Conservation (phyloP, 2,329 filamentous ascomycete genomes). For the Colletotrichum musicola region DNA sequence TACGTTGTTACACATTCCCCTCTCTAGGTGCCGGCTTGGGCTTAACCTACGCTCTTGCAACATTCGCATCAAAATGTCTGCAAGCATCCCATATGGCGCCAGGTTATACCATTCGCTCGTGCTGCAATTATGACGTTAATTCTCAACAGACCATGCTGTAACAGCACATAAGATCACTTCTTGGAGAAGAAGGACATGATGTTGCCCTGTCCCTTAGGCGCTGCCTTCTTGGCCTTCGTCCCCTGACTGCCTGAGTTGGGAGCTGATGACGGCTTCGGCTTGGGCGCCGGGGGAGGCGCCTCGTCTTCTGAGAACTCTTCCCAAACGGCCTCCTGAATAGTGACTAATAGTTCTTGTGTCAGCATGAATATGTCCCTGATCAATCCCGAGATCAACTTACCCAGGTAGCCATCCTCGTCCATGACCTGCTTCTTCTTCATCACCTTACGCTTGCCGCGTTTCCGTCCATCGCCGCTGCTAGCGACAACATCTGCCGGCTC, state of each 20-base stretch:
- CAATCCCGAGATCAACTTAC: slow-evolving; percentile 61
- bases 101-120: not conserved
- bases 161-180: slow-evolving; percentile 62
- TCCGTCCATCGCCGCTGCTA: slow-evolving; percentile 69
- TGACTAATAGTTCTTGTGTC: slow-evolving; percentile 68
- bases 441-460: slow-evolving; percentile 82
- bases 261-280: slow-evolving; percentile 61
- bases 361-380: not conserved
- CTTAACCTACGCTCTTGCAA: not conserved
- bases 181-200: slow-evolving; percentile 96
- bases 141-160: not conserved
- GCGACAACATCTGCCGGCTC: slow-evolving; percentile 66
- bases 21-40: no score
- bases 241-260: slow-evolving; percentile 60
- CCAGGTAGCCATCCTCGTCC: slow-evolving; percentile 91
- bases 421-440: slow-evolving; percentile 90
- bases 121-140: not conserved
- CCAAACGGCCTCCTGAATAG: slow-evolving; percentile 86
- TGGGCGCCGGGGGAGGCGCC: slow-evolving; percentile 64
- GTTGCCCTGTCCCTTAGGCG: slow-evolving; percentile 77
- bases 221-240: slow-evolving; percentile 66
- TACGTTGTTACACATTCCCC: no score
- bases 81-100: not conserved
- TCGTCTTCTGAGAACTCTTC: slow-evolving; percentile 96
- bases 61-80: no score